Evolutionary conservation across 2,329 filamentous ascomycete species (phyloP).

Genomic region (Penicillium italicum): DNA sequence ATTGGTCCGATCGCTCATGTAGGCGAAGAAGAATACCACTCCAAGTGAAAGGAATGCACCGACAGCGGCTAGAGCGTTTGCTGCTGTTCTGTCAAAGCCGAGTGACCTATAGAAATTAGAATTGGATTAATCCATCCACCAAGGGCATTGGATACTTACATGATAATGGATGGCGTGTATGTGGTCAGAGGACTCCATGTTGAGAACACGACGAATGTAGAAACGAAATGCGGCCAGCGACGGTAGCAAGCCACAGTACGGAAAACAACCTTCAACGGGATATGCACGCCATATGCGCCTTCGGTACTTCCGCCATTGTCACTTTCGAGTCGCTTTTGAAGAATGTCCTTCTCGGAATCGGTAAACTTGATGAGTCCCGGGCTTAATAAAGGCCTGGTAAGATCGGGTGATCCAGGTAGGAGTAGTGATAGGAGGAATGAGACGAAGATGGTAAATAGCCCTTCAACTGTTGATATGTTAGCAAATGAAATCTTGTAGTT

Average conservation of each 20-base stretch:
- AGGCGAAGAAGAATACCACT: neutral
- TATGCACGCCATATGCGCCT: neutral
- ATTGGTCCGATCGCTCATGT: neutral
- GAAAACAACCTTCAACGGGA: neutral
- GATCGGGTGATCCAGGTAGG: neutral
- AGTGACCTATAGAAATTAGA: neutral
- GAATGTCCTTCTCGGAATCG: neutral
- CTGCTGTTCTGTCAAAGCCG: neutral
- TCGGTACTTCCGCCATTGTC: neutral
- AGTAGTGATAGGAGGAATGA: neutral
- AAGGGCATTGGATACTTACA: neutral
- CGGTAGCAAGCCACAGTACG: neutral
- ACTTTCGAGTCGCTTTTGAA: neutral
- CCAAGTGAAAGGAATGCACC: neutral
- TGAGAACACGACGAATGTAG: neutral
- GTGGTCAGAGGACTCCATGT: neutral
- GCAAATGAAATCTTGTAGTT: neutral
- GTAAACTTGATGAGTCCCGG: neutral
- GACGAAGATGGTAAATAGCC: neutral
- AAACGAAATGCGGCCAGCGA: neutral
- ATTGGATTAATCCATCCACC: neutral
- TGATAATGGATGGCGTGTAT: neutral
- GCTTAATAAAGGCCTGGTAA: neutral
- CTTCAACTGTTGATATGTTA: neutral
- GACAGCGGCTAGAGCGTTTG: neutral